phyloP scores from a whole-genome alignment of 805 yeast species.

The Ogataea trehaloabstinens region DNA sequence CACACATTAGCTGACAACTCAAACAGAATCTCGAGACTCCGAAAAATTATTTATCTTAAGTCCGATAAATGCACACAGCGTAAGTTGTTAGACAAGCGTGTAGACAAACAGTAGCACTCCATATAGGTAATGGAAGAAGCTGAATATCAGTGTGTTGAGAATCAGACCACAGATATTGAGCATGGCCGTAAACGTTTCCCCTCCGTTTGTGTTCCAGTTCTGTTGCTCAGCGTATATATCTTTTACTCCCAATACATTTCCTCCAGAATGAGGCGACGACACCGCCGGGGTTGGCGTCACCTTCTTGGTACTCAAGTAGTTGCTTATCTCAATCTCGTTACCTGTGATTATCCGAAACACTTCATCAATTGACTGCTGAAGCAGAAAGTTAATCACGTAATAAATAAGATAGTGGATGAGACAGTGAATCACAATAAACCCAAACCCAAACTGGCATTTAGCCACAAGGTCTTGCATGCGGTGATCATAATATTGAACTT shows the following conservation, averaged over 20 bases:
- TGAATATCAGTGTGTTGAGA: constrained; percentile 20
- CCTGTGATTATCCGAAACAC: constrained; percentile 13
- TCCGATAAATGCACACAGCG: neutral
- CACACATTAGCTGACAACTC: too few species aligned
- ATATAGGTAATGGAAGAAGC: constrained; percentile 21
- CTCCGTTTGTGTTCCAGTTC: constrained; percentile 16
- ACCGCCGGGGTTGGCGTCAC: constrained; percentile 5
- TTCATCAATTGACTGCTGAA: constrained; percentile 19
- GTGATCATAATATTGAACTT: constrained; percentile 6
- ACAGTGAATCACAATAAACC: constrained; percentile 17
- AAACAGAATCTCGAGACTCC: neutral
- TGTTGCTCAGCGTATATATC: constrained; percentile 3
- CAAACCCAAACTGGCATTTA: constrained; percentile 17
- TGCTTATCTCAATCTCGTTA: constrained; percentile 16
- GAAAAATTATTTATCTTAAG: neutral
- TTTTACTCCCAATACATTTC: neutral
- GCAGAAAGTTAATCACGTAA: constrained; percentile 17
- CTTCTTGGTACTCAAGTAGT: constrained; percentile 7
- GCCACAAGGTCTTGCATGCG: constrained; percentile 15
- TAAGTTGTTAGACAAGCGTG: constrained; percentile 7
- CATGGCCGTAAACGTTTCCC: constrained; percentile 18
- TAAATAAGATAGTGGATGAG: constrained; percentile 20
- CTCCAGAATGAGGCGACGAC: neutral
- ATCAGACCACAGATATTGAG: constrained; percentile 17
- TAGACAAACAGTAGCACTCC: constrained; percentile 17